A percentile compares a stretch with the other conserved stretches of the same genome.
phyloP scores from a whole-genome alignment of 1,284 basidiomycete genomes.

The Pulveroboletus sp. region DNA sequence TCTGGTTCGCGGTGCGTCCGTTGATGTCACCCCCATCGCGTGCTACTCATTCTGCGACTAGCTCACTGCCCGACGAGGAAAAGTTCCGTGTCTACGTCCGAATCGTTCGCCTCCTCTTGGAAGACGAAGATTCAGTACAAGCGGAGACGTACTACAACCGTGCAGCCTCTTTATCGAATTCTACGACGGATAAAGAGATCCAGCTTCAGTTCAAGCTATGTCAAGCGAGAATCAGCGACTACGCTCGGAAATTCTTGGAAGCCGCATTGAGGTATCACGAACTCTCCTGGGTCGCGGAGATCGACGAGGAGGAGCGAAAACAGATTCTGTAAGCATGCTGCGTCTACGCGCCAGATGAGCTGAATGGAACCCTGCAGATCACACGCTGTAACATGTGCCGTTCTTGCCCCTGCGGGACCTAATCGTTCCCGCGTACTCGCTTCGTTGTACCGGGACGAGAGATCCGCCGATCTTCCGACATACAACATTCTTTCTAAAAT shows the following conservation, averaged over 20 bases:
- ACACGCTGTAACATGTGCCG: constrained; percentile 91
- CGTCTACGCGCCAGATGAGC: constrained; percentile 1
- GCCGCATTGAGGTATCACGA: constrained; percentile 96
- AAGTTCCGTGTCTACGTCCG: constrained; percentile 91
- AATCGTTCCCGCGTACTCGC: constrained; percentile 91
- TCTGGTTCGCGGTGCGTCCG: constrained; percentile 74
- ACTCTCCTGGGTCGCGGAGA: constrained; percentile 81
- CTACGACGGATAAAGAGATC: constrained; percentile 71
- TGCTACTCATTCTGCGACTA: constrained; percentile 26
- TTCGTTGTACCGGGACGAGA: constrained; percentile 91
- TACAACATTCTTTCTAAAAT: constrained; percentile 94
- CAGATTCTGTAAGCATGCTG: constrained; percentile 70
- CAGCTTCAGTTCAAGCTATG: constrained; percentile 82
- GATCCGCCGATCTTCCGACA: constrained; percentile 74
- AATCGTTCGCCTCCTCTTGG: constrained; percentile 91
- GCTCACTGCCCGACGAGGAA: constrained; percentile 75
- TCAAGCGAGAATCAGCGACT: constrained; percentile 92
- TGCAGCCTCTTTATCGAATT: constrained; percentile 86
- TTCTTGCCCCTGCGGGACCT: constrained; percentile 96
- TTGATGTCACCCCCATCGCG: neutral
- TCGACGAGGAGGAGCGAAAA: constrained; percentile 87
- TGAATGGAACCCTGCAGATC: constrained; percentile 46
- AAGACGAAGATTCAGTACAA: constrained; percentile 91
- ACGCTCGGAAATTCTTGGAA: constrained; percentile 87
- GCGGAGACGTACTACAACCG: constrained; percentile 97